A percentile compares a stretch with the other conserved stretches of the same genome.
These are phyloP conservation scores for Phytophthora palmivora DNA, from an alignment of 352 stramenopile species.

Conservation along the genomic window DNA sequence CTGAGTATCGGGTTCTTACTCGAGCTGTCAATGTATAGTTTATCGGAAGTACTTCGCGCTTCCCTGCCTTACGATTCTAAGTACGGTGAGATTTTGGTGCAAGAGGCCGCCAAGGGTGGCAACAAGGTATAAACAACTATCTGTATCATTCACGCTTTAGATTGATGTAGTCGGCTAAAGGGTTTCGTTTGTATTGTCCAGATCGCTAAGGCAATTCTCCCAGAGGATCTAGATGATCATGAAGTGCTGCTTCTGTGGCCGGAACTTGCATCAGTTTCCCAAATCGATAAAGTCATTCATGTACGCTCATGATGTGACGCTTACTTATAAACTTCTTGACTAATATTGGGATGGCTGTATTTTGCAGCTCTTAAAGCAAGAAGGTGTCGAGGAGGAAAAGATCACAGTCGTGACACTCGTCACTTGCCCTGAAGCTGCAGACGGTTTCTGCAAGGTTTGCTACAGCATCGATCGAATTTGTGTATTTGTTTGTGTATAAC, in stretches of 20 bases:
- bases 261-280: conserved; percentile 65
- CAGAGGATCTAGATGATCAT: conserved; percentile 67
- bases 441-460: conserved; percentile 79
- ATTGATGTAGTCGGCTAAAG: conserved; percentile 4
- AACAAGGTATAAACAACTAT: conserved; percentile 40
- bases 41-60: conserved; percentile 58
- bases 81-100: conserved; percentile 68
- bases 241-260: conserved; percentile 78
- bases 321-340: not conserved
- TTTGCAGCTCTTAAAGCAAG: conserved; percentile 66
- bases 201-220: conserved; percentile 61
- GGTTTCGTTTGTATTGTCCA: conserved; percentile 6
- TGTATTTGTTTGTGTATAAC: not conserved
- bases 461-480: not conserved
- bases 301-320: conserved; percentile 37
- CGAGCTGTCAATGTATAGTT: conserved; percentile 29
- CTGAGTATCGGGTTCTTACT: conserved; percentile 1
- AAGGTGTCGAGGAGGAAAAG: conserved; percentile 78
- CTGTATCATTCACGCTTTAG: not conserved
- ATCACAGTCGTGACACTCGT: conserved; percentile 85
- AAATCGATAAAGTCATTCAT: conserved; percentile 78
- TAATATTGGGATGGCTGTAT: conserved; percentile 1
- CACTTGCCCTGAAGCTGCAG: conserved; percentile 79
- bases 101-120: conserved; percentile 47
- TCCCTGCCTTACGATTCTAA: conserved; percentile 75